Percentiles rank a stretch among this genome's conserved stretches.
phyloP scores from a whole-genome alignment of 371 early-diverging fungal genomes.

The Rhizomucor miehei region DNA sequence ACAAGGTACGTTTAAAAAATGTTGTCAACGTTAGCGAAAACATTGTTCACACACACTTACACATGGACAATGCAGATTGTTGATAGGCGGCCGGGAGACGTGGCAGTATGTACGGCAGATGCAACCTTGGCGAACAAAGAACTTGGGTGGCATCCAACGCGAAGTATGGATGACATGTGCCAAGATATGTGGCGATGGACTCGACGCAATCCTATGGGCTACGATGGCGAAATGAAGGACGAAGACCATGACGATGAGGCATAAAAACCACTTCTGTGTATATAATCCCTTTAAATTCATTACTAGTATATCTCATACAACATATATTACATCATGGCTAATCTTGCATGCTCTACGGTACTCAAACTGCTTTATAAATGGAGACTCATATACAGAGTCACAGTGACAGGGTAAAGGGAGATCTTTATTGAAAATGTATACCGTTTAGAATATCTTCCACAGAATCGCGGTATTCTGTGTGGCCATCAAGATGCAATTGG shows the following conservation, averaged over 20 bases:
- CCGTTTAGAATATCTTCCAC: constrained; percentile 9
- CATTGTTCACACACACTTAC: neutral
- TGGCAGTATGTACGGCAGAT: constrained; percentile 79
- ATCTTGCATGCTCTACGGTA: neutral
- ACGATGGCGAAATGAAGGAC: constrained; percentile 24
- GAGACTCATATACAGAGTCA: no score
- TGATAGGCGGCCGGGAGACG: constrained; percentile 79
- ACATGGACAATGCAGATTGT: constrained; percentile 48
- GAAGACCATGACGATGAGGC: constrained; percentile 5
- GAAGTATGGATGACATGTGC: constrained; percentile 81
- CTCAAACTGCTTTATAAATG: neutral
- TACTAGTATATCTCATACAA: neutral
- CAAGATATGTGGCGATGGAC: constrained; percentile 88
- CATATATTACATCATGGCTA: neutral
- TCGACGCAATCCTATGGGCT: constrained; percentile 68
- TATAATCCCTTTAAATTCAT: neutral
- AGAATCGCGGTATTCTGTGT: constrained; percentile 73
- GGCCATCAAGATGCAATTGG: constrained; percentile 79
- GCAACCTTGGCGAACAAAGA: constrained; percentile 67
- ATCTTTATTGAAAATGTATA: neutral
- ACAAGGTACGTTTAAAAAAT: constrained; percentile 24
- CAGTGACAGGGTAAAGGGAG: neutral
- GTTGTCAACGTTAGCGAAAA: neutral
- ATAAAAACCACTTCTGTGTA: neutral
- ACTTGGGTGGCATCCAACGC: constrained; percentile 73